Evolutionary conservation across 371 early-diverging fungal species (phyloP), one percentile per base, ranked within the genome.

Genomic region (Funneliformis caledonium): DNA sequence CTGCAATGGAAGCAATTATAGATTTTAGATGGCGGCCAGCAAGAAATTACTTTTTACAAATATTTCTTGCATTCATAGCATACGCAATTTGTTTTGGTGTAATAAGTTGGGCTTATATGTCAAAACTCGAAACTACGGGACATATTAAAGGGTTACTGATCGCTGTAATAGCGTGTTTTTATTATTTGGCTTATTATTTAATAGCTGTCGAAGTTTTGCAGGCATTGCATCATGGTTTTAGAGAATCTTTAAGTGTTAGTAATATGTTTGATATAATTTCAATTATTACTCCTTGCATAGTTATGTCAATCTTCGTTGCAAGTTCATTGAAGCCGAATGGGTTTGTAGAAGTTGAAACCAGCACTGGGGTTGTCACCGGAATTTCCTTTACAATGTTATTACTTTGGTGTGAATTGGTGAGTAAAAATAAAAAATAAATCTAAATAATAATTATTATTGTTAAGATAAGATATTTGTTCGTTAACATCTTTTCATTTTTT

Each of bases 1-100:
- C 70, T 33, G 70, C 70, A 43, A 70, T 70, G 43, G 70, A 70
- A 42, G 70, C 70, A 37, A 5, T 70, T 5, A 70, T 70, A 43
- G 43, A 70, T 37, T 70, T 43, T 70, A n/a, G 47, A 37, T 70
- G 70, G 70, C 12, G 43, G 33, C 64, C 10, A 11, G 64, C 64
- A 64, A 64, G 33, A 31, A 64, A 31, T 31, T 64, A 64, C 26
- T 64, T 64, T 64, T 64, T 33, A 64, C 33, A 31, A 64, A 10
- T 64, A 31, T 64, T 64, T 14, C 33, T 64, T 31, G 33, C 33
- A 33, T 64, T 64, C 26, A 64, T 64, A 64, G 31, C 22, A 11
- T 64, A 64, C 26, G 64, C 64, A n/a, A 31, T 64, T 31, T 64
- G 64, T 64, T 64, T 31, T 64, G 64, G 64, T 64, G 14, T 64